Evolutionary conservation across 192 early-diverging fungal species (phyloP).

Genomic region (Entomortierella lignicola): DNA sequence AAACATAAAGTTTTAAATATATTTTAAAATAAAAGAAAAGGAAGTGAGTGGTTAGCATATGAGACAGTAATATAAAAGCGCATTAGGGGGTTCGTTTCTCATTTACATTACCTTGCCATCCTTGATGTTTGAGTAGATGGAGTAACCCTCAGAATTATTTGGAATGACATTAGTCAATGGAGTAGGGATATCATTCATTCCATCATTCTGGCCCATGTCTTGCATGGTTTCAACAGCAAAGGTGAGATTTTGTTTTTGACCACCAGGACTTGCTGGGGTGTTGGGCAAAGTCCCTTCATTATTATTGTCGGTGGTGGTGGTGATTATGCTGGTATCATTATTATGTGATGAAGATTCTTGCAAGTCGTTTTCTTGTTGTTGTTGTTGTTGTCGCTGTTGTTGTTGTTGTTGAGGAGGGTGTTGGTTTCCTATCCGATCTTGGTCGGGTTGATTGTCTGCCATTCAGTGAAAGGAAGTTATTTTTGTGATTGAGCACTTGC

Average conservation of each 20-base stretch:
- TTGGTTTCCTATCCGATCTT: slow-evolving; percentile 21
- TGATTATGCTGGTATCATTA: neutral
- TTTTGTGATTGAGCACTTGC: too few relatives aligned
- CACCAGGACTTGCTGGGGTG: neutral
- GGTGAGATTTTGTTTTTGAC: slow-evolving; percentile 15
- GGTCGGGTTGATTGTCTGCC: slow-evolving; percentile 27
- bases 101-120: slow-evolving; percentile 28
- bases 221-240: slow-evolving; percentile 15
- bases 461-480: neutral
- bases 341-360: neutral
- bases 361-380: neutral
- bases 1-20: too few relatives aligned
- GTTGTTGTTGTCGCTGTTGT: slow-evolving; percentile 1
- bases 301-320: neutral
- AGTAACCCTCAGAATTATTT: slow-evolving; percentile 26
- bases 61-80: neutral
- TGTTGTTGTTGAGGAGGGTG: slow-evolving; percentile 10
- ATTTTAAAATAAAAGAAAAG: neutral
- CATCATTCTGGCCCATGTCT: neutral
- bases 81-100: neutral
- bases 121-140: slow-evolving; percentile 47
- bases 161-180: neutral
- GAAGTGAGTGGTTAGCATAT: too few relatives aligned
- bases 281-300: neutral
- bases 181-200: neutral